These are phyloP conservation scores for Ceratocystis cacaofunesta DNA, from an alignment of 2,329 filamentous ascomycete species.

Conservation along the genomic window DNA sequence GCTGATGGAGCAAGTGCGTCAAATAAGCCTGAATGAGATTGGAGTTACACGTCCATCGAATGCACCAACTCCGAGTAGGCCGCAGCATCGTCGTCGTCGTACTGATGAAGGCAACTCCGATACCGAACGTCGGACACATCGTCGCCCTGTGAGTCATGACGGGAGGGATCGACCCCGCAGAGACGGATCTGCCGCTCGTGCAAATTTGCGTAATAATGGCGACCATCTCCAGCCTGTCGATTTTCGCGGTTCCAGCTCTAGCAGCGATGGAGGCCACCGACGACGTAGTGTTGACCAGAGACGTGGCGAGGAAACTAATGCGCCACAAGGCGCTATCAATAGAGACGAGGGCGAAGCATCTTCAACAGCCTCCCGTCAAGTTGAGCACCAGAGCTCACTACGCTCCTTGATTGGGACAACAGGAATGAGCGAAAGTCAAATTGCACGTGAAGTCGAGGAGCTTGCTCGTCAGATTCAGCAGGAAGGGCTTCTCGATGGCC, in stretches of 20 bases:
- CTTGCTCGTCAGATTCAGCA: conserved; percentile 80
- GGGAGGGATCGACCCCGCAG: conserved; percentile 12
- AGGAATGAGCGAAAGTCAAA: conserved; percentile 59
- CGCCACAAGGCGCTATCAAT: neutral
- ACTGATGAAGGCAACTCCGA: conserved; percentile 13
- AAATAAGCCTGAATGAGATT: conserved; percentile 57
- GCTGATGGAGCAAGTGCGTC: conserved; percentile 55
- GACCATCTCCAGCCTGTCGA: conserved; percentile 27
- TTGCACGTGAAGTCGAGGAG: conserved; percentile 79
- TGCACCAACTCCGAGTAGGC: conserved; percentile 19
- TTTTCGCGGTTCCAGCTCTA: conserved; percentile 19
- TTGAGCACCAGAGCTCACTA: conserved; percentile 83
- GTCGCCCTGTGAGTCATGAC: conserved; percentile 20
- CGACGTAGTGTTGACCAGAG: conserved; percentile 7
- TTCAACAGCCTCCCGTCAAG: conserved; percentile 31
- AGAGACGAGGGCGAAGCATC: conserved; percentile 13
- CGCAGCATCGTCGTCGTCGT: conserved; percentile 10
- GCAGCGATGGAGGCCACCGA: conserved; percentile 1
- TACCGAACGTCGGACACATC: conserved; percentile 19
- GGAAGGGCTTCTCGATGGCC: conserved; percentile 72
- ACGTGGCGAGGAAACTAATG: neutral
- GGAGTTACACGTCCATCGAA: conserved; percentile 29
- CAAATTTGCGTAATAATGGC: conserved; percentile 19
- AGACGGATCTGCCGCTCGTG: neutral
- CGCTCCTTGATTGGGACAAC: conserved; percentile 70